Conservation (phyloP, 2,329 filamentous ascomycete genomes). For the Verruconis gallopava region DNA sequence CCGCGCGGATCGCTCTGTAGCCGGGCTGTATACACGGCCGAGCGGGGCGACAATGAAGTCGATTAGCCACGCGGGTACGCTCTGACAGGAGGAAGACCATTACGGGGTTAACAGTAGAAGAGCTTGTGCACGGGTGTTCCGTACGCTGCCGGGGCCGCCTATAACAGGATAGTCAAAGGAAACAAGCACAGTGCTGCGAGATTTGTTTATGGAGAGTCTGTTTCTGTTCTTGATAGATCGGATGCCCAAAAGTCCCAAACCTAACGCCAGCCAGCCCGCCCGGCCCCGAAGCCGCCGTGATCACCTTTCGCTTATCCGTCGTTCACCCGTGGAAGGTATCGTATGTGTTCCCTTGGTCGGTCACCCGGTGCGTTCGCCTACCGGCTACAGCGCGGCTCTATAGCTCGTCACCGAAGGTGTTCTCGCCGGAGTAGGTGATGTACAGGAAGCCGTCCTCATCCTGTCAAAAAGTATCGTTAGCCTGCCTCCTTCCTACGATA, state of each 20-base stretch:
- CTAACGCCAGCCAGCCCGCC: not conserved
- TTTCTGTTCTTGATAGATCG: not conserved
- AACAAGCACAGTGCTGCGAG: too few relatives aligned
- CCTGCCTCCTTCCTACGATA: too few relatives aligned
- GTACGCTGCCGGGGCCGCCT: not conserved
- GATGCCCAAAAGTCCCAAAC: not conserved
- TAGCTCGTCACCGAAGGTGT: slow-evolving; percentile 65
- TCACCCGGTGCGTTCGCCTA: too few relatives aligned
- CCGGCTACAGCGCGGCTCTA: too few relatives aligned
- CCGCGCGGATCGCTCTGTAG: not conserved
- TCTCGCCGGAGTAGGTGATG: slow-evolving; percentile 97
- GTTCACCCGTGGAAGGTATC: not conserved
- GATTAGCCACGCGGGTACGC: not conserved
- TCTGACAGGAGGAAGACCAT: not conserved
- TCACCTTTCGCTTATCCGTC: not conserved
- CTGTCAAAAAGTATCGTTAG: too few relatives aligned
- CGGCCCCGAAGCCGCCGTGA: not conserved
- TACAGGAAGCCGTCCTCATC: slow-evolving; percentile 82
- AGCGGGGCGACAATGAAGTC: not conserved
- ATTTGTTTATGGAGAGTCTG: too few relatives aligned
- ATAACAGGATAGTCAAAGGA: not conserved
- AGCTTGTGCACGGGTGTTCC: not conserved
- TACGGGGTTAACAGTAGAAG: not conserved
- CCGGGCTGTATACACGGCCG: too few relatives aligned
- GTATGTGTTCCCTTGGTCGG: not conserved